Percentiles rank a stretch among this genome's conserved stretches.
phyloP scores from a whole-genome alignment of 306 rosid genomes.

The Castanopsis chinensis region DNA sequence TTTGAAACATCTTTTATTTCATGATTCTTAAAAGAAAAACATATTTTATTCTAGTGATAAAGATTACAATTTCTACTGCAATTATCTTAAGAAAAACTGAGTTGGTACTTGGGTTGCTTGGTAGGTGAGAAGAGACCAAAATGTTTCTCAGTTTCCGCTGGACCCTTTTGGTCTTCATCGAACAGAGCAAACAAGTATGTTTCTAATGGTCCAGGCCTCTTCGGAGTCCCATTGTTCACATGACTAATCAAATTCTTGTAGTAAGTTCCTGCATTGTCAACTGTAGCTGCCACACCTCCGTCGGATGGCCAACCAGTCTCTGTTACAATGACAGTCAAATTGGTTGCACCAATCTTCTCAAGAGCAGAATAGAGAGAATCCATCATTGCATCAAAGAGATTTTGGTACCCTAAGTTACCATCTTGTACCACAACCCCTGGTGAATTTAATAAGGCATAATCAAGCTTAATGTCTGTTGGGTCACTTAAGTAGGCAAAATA shows the following conservation, averaged over 20 bases:
- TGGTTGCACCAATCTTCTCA: conserved; percentile 37
- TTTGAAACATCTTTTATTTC: no score
- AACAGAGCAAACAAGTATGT: conserved; percentile 46
- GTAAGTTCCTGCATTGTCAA: conserved; percentile 39
- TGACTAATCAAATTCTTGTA: conserved; percentile 48
- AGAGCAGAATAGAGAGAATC: conserved; percentile 58
- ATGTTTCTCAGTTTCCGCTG: conserved; percentile 26
- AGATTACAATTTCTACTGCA: no score
- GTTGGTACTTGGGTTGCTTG: conserved; percentile 37
- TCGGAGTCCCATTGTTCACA: conserved; percentile 50
- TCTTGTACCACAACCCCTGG: conserved; percentile 12
- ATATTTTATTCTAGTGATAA: no score
- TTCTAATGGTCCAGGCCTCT: conserved; percentile 32
- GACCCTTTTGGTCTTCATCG: conserved; percentile 29
- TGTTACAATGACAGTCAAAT: conserved; percentile 46
- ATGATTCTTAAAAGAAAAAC: no score
- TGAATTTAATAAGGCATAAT: conserved; percentile 44
- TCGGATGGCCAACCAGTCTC: conserved; percentile 80
- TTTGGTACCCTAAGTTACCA: conserved; percentile 34
- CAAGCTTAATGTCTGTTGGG: background rate
- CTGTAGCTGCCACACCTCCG: conserved; percentile 31
- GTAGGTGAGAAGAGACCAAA: conserved; percentile 37
- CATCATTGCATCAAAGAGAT: conserved; percentile 42
- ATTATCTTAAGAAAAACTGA: background rate
- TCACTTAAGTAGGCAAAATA: conserved; percentile 30